phyloP scores from a whole-genome alignment of 2,329 filamentous ascomycete species.

The Penicillium hesseltinei region DNA sequence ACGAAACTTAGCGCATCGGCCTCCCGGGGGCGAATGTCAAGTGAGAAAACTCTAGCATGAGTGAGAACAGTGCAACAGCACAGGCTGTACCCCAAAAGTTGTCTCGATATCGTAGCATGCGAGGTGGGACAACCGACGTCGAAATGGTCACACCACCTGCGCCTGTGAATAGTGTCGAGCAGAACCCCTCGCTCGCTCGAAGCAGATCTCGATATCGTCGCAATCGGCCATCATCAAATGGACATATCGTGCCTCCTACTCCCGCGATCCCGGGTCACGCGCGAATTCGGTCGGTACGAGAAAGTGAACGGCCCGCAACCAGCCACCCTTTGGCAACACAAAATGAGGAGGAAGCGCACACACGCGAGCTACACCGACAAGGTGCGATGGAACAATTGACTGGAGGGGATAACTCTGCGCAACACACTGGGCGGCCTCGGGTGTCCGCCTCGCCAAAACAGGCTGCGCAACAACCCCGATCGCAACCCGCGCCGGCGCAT shows the following conservation, averaged over 20 bases:
- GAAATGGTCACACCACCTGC: slow-evolving; percentile 1
- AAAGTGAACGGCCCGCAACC: not conserved
- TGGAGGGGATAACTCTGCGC: slow-evolving; percentile 19
- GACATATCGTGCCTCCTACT: slow-evolving; percentile 6
- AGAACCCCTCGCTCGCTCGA: slow-evolving; percentile 29
- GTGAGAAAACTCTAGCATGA: not conserved
- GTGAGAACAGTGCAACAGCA: not conserved
- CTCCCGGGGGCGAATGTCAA: not conserved
- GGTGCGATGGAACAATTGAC: slow-evolving; percentile 38
- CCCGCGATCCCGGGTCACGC: slow-evolving; percentile 14
- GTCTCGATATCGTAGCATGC: not conserved
- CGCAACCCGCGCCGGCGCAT: not conserved
- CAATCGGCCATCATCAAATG: slow-evolving; percentile 20
- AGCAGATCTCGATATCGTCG: slow-evolving; percentile 39
- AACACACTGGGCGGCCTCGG: slow-evolving; percentile 9
- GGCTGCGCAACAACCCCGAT: not conserved
- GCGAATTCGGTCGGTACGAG: not conserved
- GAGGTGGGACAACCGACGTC: not conserved
- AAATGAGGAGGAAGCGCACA: slow-evolving; percentile 14
- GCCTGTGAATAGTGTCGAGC: not conserved
- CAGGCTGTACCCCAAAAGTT: not conserved
- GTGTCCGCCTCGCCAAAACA: slow-evolving; percentile 1
- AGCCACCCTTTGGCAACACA: not conserved
- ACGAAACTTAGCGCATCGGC: slow-evolving; percentile 1
- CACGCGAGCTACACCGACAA: slow-evolving; percentile 29